A percentile compares a stretch with the other conserved stretches of the same genome.
These are phyloP conservation scores for Colletotrichum godetiae DNA, from an alignment of 2,329 filamentous ascomycete genomes.

Conservation along the genomic window DNA sequence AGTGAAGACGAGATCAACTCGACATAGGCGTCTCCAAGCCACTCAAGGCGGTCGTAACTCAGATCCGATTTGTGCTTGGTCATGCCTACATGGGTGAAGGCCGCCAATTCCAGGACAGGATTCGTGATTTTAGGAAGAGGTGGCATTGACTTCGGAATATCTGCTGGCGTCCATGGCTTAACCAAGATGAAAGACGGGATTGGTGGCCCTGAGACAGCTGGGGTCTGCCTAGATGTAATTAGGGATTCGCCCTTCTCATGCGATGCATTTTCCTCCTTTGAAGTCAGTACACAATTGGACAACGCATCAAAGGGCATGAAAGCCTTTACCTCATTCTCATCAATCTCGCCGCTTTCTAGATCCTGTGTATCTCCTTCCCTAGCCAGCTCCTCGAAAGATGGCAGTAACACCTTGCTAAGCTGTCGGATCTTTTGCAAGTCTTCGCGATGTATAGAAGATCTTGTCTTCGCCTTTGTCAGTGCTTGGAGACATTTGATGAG, in stretches of 20 bases:
- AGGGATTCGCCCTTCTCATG: neutral
- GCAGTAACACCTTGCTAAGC: constrained; percentile 42
- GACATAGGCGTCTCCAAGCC: constrained; percentile 88
- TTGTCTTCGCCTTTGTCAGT: constrained; percentile 42
- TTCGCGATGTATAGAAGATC: neutral
- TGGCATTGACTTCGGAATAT: constrained; percentile 62
- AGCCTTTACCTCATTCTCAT: neutral
- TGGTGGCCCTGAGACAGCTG: neutral
- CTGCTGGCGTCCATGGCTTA: constrained; percentile 62
- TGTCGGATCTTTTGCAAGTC: constrained; percentile 19
- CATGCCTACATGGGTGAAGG: constrained; percentile 74
- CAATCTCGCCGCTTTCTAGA: neutral
- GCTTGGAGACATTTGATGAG: constrained; percentile 51
- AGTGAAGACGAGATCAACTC: constrained; percentile 81
- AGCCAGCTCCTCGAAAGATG: constrained; percentile 40
- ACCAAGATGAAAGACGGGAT: constrained; percentile 38
- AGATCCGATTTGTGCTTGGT: constrained; percentile 48
- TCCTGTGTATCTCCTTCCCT: neutral
- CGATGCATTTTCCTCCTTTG: neutral
- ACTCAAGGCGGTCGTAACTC: constrained; percentile 87
- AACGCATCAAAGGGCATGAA: too few relatives aligned
- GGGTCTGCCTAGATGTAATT: neutral
- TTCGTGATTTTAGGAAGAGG: constrained; percentile 72
- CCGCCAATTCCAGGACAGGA: constrained; percentile 67
- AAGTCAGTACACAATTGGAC: neutral